Evolutionary conservation across 352 stramenopile genomes (phyloP).

Genomic region (Phytophthora hibernalis): DNA sequence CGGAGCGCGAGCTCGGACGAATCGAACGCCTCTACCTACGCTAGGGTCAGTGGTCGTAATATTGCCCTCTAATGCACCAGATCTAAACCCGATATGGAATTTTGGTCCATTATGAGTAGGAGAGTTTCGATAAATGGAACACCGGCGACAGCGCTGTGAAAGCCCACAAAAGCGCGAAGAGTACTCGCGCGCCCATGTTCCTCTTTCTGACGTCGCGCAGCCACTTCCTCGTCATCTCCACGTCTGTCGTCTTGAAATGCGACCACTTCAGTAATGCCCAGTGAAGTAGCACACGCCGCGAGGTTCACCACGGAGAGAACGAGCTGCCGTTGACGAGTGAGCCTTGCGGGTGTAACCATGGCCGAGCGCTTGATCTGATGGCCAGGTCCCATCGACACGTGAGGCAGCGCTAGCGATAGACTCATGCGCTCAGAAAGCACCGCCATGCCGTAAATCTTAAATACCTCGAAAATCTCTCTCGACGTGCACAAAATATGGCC

Average conservation of each 20-base stretch:
- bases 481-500: conserved; percentile 64
- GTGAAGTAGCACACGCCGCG: conserved; percentile 43
- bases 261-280: conserved; percentile 42
- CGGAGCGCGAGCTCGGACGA: too few species aligned
- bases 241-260: conserved; percentile 1
- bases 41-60: too few species aligned
- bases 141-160: conserved; percentile 66
- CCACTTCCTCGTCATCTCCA: conserved; percentile 12
- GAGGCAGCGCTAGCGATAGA: conserved; percentile 50
- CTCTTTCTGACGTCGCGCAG: conserved; percentile 37
- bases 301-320: conserved; percentile 71
- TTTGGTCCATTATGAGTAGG: too few species aligned
- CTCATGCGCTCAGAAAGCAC: conserved; percentile 77
- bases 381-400: conserved; percentile 25
- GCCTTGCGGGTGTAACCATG: conserved; percentile 46
- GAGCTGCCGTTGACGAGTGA: conserved; percentile 65
- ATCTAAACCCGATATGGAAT: too few species aligned
- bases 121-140: too few species aligned
- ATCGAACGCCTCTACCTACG: too few species aligned
- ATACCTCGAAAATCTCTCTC: conserved; percentile 81
- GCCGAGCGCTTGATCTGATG: conserved; percentile 17
- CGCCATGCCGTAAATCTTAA: conserved; percentile 86
- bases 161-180: conserved; percentile 75
- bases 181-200: conserved; percentile 62
- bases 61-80: too few species aligned